These are phyloP conservation scores for Grosmannia clavigera DNA, from an alignment of 2,329 filamentous ascomycete genomes.

Conservation along the genomic window DNA sequence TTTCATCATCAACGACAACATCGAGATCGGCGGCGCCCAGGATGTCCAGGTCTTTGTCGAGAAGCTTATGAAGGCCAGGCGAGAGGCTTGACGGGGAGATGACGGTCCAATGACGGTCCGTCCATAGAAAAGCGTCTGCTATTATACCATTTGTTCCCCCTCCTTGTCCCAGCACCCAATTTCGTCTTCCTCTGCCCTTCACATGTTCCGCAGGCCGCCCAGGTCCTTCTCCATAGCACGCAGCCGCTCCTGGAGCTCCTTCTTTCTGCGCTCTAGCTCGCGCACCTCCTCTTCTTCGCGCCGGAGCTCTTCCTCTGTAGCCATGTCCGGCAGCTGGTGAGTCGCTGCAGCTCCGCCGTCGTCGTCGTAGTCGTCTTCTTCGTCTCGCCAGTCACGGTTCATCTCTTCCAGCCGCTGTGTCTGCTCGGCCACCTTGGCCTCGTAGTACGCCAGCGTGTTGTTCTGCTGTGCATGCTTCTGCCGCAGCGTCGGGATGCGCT, in stretches of 20 bases:
- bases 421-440: conserved; percentile 68
- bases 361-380: conserved; percentile 32
- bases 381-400: conserved; percentile 50
- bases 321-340: conserved; percentile 27
- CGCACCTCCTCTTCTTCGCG: conserved; percentile 55
- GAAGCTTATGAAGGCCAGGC: conserved; percentile 44
- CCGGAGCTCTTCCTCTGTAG: conserved; percentile 54
- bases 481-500: conserved; percentile 62
- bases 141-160: no score
- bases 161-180: no score
- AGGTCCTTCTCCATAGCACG: conserved; percentile 43
- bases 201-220: conserved; percentile 41
- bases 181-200: conserved; percentile 10
- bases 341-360: conserved; percentile 24
- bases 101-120: background rate
- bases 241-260: conserved; percentile 40
- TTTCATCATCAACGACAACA: conserved; percentile 58
- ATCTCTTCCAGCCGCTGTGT: conserved; percentile 58
- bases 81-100: conserved; percentile 1
- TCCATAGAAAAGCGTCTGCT: background rate
- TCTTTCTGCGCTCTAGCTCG: conserved; percentile 43
- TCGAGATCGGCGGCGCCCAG: conserved; percentile 59
- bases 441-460: conserved; percentile 68
- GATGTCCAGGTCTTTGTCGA: conserved; percentile 55
- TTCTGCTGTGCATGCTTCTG: conserved; percentile 58